Conservation (phyloP, 164 flowering plant genomes). For the Buxus sempervirens region DNA sequence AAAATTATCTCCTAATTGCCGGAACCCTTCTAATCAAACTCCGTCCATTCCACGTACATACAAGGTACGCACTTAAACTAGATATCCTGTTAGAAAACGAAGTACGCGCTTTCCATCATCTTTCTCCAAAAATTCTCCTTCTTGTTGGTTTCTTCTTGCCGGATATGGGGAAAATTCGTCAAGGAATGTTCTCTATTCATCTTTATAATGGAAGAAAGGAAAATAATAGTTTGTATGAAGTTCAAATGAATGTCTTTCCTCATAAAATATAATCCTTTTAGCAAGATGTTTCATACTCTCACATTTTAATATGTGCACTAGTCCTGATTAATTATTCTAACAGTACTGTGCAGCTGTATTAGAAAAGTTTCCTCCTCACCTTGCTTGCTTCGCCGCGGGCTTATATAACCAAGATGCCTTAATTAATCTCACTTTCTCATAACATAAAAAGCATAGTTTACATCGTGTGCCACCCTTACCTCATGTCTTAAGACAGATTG, state of each 20-base stretch:
- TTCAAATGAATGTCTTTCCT: neutral
- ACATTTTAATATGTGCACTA: neutral
- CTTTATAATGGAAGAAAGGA: neutral
- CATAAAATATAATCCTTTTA: neutral
- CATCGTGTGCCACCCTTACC: constrained; percentile 13
- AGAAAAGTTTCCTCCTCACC: constrained; percentile 4
- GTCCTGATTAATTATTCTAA: neutral
- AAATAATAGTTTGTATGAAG: neutral
- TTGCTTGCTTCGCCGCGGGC: constrained; percentile 21
- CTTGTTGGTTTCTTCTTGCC: constrained; percentile 19
- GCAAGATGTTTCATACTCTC: neutral
- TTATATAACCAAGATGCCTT: constrained; percentile 12
- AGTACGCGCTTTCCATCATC: neutral
- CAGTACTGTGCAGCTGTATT: neutral
- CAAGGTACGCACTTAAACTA: no score
- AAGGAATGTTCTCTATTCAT: neutral
- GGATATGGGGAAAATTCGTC: neutral
- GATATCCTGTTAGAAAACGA: constrained; percentile 10
- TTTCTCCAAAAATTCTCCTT: constrained; percentile 9
- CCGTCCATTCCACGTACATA: neutral
- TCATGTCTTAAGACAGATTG: neutral
- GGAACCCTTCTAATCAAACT: neutral
- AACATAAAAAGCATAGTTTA: constrained; percentile 15
- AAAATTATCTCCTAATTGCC: neutral
- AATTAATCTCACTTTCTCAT: constrained; percentile 11